A percentile compares a stretch with the other conserved stretches of the same genome.
These are phyloP conservation scores for Nelumbo lutea DNA, from an alignment of 164 flowering plant species.

Conservation along the genomic window DNA sequence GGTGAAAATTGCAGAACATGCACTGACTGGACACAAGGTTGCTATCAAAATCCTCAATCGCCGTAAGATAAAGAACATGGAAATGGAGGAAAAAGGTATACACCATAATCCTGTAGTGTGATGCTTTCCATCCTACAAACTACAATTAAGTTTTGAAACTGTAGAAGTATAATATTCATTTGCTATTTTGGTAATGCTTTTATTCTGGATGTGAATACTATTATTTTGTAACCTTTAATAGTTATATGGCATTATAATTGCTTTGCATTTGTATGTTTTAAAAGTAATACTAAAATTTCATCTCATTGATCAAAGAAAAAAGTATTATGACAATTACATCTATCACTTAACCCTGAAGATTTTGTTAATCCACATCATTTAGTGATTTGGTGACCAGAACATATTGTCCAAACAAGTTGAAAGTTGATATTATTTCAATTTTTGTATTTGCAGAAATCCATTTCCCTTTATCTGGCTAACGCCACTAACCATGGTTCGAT, in stretches of 20 bases:
- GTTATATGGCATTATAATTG: too few relatives aligned
- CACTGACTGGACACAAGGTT: slow-evolving; percentile 21
- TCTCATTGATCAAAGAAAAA: too few relatives aligned
- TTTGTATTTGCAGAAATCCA: neutral
- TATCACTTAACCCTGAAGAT: neutral
- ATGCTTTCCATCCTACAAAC: neutral
- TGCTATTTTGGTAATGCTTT: neutral
- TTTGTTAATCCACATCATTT: neutral
- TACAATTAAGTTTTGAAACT: neutral
- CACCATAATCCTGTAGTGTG: neutral
- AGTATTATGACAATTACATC: neutral
- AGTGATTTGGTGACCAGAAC: neutral
- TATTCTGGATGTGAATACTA: neutral
- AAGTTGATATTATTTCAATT: neutral
- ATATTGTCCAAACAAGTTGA: neutral
- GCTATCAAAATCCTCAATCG: slow-evolving; percentile 27
- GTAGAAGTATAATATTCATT: neutral
- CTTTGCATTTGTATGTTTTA: too few relatives aligned
- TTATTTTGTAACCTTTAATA: neutral
- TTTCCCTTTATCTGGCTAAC: too few relatives aligned
- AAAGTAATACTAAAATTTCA: too few relatives aligned
- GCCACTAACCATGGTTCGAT: too few relatives aligned
- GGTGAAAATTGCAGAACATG: slow-evolving; percentile 29
- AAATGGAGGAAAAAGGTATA: slow-evolving; percentile 15
- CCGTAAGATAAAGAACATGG: slow-evolving; percentile 3